Evolutionary conservation across 176 grass and related monocot genomes (phyloP), one percentile per base, ranked within the genome.

Genomic region (Juncus effusus): DNA sequence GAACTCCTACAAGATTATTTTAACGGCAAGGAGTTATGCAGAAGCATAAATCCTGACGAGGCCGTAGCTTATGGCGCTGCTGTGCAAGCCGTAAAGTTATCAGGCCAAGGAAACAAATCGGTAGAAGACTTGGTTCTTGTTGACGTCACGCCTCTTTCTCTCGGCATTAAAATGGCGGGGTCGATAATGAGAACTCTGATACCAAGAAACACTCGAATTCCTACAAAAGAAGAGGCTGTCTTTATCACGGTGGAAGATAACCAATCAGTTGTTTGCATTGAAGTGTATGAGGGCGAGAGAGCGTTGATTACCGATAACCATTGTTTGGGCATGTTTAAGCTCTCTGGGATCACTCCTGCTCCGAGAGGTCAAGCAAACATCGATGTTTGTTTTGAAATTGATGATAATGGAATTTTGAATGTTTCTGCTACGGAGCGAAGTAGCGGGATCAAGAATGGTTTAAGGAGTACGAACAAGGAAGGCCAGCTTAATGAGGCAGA

Each of bases 341-440:
- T 75, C 10, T 61, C 73, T 0, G 91, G 91, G 63, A 90, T 95
- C 60, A 80, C 83, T 2, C 83, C 83, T 6, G 78, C 91, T 10
- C 91, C 86, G 0, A 51, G 86, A 6, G 91, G 91, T 3, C 80
- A 90, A 10, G 86, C 91, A 0, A 75, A 87, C 75, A 87, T 95
- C 73, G 85, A 84, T 38, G 87, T 90, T n/a, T 74, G 73, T 50
- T 95, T 95, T 61, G 87, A 90, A 56, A 87, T 95, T 58, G 91
- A 95, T 42, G 87, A 83, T 0, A 90, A 95, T 37, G 84, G 84
- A 38, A 87, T 87, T 61, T 74, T 95, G 55, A 95, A 90, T 59
- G 91, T 95, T 42, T 82, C 86, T 2, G 87, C 91, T 0, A 86
- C 82, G 69, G 87, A 95, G 72, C 90, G 87, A 83, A 85, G 83